phyloP scores from a whole-genome alignment of 371 early-diverging fungal species.

The Rhizopus sp. region DNA sequence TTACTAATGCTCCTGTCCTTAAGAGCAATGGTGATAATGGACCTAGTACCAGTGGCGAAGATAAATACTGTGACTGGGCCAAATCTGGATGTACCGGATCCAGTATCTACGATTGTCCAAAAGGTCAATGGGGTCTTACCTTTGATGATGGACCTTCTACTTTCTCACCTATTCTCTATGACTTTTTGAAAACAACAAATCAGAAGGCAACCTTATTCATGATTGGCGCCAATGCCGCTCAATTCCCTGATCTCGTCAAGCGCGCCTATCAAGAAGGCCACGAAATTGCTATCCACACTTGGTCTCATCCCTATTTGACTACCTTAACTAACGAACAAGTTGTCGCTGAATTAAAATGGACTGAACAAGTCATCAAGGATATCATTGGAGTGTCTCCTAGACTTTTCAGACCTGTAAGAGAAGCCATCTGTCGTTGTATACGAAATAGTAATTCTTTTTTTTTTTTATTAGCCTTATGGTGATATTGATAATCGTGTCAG shows the following conservation, averaged over 20 bases:
- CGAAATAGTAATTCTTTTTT: constrained; percentile 2
- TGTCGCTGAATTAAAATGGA: constrained; percentile 74
- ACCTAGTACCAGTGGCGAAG: constrained; percentile 21
- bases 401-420: constrained; percentile 49
- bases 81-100: constrained; percentile 50
- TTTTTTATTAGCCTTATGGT: constrained; percentile 59
- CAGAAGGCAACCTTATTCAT: constrained; percentile 66
- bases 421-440: not conserved
- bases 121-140: constrained; percentile 61
- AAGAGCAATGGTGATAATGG: constrained; percentile 22
- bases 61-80: constrained; percentile 61
- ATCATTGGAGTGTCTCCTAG: constrained; percentile 58
- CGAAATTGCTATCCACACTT: constrained; percentile 54
- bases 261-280: constrained; percentile 53
- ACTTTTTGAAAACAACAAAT: constrained; percentile 52
- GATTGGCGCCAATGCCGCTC: constrained; percentile 57
- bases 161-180: constrained; percentile 46
- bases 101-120: constrained; percentile 55
- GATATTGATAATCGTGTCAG: constrained; percentile 73
- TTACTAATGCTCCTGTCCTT: constrained; percentile 39
- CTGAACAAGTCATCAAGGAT: constrained; percentile 63
- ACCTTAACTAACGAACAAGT: constrained; percentile 64
- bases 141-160: constrained; percentile 67
- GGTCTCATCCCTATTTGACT: constrained; percentile 67
- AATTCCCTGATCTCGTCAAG: constrained; percentile 53